phyloP scores from a whole-genome alignment of 345 rosid genomes.

The Sonneratia caseolaris region DNA sequence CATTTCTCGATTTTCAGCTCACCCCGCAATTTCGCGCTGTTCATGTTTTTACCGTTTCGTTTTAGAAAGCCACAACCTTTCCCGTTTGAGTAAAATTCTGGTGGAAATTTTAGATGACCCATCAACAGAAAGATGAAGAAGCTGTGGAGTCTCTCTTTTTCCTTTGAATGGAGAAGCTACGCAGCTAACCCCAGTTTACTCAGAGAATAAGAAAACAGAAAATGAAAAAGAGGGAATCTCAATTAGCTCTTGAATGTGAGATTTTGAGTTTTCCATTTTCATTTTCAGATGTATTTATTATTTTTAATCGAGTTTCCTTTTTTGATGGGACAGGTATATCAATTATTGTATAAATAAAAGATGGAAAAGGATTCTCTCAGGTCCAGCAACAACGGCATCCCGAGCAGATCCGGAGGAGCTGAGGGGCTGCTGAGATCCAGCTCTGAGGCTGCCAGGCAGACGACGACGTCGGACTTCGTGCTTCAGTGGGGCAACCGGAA shows the following conservation, averaged over 20 bases:
- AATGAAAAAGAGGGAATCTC: neutral
- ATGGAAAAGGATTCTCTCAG: conserved; percentile 44
- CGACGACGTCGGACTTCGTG: conserved; percentile 39
- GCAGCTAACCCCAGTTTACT: neutral
- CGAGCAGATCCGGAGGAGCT: conserved; percentile 18
- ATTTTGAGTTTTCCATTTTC: neutral
- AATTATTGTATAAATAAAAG: neutral
- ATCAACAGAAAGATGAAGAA: neutral
- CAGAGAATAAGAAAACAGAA: neutral
- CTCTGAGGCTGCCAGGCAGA: conserved; percentile 18
- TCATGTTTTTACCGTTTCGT: neutral
- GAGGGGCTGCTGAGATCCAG: conserved; percentile 28
- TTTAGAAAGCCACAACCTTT: neutral
- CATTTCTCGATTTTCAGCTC: neutral
- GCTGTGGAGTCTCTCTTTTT: neutral
- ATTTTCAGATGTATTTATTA: neutral
- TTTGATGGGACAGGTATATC: conserved; percentile 7
- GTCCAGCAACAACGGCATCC: conserved; percentile 14
- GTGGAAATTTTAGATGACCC: neutral
- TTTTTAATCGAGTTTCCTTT: neutral
- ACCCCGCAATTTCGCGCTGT: neutral
- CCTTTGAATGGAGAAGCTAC: conserved; percentile 1
- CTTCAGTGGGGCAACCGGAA: conserved; percentile 76
- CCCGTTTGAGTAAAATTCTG: neutral
- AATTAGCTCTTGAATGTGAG: conserved; percentile 2